phyloP scores from a whole-genome alignment of 192 early-diverging fungal species.

The Gryganskiella cystojenkinii region DNA sequence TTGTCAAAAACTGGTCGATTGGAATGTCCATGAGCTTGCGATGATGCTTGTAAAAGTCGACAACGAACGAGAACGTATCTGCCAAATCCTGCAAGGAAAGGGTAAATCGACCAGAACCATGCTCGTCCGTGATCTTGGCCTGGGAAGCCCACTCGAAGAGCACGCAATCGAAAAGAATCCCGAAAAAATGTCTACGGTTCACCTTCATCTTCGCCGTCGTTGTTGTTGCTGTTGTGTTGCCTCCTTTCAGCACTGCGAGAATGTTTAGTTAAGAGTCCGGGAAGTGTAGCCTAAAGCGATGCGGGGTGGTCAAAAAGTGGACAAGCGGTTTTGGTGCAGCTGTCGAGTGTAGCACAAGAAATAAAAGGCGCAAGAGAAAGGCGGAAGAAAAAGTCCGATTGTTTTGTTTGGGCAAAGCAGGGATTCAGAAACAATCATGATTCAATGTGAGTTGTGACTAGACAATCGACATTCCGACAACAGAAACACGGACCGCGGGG shows the following conservation, averaged over 20 bases:
- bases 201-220: slow-evolving; percentile 23
- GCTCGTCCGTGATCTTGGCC: slow-evolving; percentile 1
- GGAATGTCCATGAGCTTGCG: slow-evolving; percentile 41
- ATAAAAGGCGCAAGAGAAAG: background rate
- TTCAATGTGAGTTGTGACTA: too few species aligned
- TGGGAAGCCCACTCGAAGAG: slow-evolving; percentile 45
- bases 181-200: slow-evolving; percentile 40
- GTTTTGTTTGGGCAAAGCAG: too few species aligned
- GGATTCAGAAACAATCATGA: too few species aligned
- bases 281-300: background rate
- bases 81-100: slow-evolving; percentile 40
- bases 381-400: background rate
- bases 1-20: slow-evolving; percentile 41
- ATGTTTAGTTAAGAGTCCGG: too few species aligned
- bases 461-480: too few species aligned
- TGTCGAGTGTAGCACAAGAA: background rate
- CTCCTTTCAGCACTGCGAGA: too few species aligned
- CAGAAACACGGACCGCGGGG: too few species aligned
- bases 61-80: slow-evolving; percentile 39
- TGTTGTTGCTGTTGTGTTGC: background rate
- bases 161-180: slow-evolving; percentile 40
- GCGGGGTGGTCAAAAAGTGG: background rate
- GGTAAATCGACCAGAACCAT: background rate
- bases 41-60: slow-evolving; percentile 49
- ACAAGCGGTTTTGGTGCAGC: too few species aligned